phyloP scores from a whole-genome alignment of 2,329 filamentous ascomycete species.

The Xylaria hypoxylon region DNA sequence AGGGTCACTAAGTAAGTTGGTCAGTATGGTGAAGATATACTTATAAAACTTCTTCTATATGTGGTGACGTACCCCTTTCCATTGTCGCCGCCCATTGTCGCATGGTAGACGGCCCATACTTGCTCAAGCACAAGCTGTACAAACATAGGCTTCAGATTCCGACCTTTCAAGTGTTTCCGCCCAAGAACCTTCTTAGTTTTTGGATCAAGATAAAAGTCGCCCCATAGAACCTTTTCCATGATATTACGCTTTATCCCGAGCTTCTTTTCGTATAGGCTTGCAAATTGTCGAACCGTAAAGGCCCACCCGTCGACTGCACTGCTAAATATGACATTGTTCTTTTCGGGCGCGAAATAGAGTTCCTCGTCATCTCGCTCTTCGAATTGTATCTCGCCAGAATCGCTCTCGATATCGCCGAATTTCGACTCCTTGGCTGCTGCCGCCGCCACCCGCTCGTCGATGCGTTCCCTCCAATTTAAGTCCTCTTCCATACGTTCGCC shows the following conservation, averaged over 20 bases:
- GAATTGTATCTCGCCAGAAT: constrained; percentile 74
- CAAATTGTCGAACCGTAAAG: constrained; percentile 95
- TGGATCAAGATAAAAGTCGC: constrained; percentile 94
- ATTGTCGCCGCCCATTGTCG: constrained; percentile 83
- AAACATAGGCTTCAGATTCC: constrained; percentile 94
- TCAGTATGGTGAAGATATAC: constrained; percentile 36
- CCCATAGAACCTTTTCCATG: constrained; percentile 96
- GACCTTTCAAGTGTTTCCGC: constrained; percentile 91
- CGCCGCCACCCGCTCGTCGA: constrained; percentile 86
- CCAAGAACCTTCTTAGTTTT: constrained; percentile 95
- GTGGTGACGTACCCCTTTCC: constrained; percentile 75
- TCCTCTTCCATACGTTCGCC: constrained; percentile 99
- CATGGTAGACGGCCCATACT: constrained; percentile 95
- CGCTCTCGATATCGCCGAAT: constrained; percentile 61
- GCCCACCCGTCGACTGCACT: constrained; percentile 99
- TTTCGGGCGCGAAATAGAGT: constrained; percentile 97
- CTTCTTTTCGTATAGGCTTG: constrained; percentile 94
- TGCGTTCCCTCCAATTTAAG: constrained; percentile 91
- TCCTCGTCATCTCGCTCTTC: constrained; percentile 96
- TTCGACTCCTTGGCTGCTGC: constrained; percentile 70
- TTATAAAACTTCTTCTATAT: neutral
- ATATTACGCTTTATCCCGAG: constrained; percentile 89
- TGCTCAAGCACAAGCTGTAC: constrained; percentile 96
- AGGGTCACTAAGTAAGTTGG: constrained; percentile 69
- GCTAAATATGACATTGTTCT: constrained; percentile 98